phyloP scores from a whole-genome alignment of 345 rosid genomes.

The Pistacia atlantica region DNA sequence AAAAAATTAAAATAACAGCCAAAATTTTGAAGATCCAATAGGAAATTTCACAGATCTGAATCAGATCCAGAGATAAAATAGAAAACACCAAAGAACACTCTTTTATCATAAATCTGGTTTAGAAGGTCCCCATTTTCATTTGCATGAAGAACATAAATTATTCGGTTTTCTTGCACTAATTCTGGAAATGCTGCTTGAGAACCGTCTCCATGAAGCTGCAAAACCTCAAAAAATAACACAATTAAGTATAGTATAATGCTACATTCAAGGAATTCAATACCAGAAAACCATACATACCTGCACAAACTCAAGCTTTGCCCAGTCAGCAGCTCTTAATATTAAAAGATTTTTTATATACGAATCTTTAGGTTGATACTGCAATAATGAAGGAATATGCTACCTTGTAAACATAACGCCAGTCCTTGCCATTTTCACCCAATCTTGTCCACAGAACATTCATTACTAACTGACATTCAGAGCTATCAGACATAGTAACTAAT shows the following conservation, averaged over 20 bases:
- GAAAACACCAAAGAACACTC: slow-evolving; percentile 44
- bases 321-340: slow-evolving; percentile 64
- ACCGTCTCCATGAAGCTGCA: slow-evolving; percentile 82
- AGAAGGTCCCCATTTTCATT: slow-evolving; percentile 64
- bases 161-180: slow-evolving; percentile 44
- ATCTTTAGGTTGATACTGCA: neutral
- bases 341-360: neutral
- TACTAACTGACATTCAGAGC: slow-evolving; percentile 93
- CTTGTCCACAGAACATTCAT: slow-evolving; percentile 96
- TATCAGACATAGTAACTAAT: slow-evolving; percentile 36
- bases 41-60: slow-evolving; percentile 36
- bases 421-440: slow-evolving; percentile 86
- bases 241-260: neutral
- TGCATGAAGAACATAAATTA: slow-evolving; percentile 81
- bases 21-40: slow-evolving; percentile 30
- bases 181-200: slow-evolving; percentile 62
- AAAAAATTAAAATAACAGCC: neutral
- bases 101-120: slow-evolving; percentile 65
- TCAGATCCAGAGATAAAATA: slow-evolving; percentile 29
- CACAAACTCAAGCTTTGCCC: slow-evolving; percentile 69
- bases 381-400: slow-evolving; percentile 37
- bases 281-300: slow-evolving; percentile 50
- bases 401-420: slow-evolving; percentile 99
- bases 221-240: neutral
- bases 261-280: neutral